A percentile compares a stretch with the other conserved stretches of the same genome.
phyloP scores from a whole-genome alignment of 768 basidiomycete species.

The Imleria badia region DNA sequence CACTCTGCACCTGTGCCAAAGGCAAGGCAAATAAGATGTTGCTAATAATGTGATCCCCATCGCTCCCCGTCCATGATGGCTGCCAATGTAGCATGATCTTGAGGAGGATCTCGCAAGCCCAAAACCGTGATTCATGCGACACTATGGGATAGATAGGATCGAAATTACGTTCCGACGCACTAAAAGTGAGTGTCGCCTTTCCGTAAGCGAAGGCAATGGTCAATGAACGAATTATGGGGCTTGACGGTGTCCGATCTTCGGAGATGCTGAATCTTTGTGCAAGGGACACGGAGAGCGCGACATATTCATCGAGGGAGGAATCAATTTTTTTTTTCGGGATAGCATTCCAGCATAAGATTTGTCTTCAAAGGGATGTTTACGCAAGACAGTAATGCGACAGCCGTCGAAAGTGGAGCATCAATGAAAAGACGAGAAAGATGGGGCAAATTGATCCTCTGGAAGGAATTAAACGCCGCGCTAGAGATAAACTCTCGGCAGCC shows the following conservation, averaged over 20 bases:
- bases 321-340: too few relatives aligned
- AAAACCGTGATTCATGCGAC: too few relatives aligned
- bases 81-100: too few relatives aligned
- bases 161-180: not conserved
- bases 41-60: not conserved
- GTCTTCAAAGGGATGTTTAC: too few relatives aligned
- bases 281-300: not conserved
- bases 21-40: not conserved
- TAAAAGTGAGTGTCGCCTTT: not conserved
- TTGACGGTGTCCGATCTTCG: too few relatives aligned
- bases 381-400: too few relatives aligned
- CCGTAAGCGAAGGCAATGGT: not conserved
- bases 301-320: too few relatives aligned
- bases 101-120: not conserved
- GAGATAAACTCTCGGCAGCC: not conserved
- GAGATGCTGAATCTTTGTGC: not conserved
- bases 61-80: accelerated
- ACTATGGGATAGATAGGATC: not conserved
- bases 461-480: not conserved
- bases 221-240: not conserved
- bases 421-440: too few relatives aligned
- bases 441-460: not conserved
- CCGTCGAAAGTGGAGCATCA: too few relatives aligned
- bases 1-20: not conserved
- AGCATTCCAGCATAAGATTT: too few relatives aligned